These are phyloP conservation scores for Trypanosomatidae sp. DNA, from an alignment of 208 protist species.

Conservation along the genomic window DNA sequence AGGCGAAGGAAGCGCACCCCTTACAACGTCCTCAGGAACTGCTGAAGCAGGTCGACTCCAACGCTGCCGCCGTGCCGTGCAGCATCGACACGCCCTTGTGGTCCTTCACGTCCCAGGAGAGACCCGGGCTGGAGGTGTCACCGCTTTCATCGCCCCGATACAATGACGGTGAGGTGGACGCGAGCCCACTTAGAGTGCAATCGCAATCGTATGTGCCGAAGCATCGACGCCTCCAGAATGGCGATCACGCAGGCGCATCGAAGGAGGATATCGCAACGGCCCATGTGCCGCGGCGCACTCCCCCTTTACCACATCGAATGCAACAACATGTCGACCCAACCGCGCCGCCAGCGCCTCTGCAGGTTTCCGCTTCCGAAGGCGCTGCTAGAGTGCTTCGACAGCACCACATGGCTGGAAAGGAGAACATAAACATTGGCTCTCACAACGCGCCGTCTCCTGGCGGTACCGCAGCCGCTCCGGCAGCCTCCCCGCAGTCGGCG, in stretches of 20 bases:
- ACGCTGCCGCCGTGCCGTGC: background rate
- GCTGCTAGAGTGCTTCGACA: background rate
- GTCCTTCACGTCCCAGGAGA: background rate
- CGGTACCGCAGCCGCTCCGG: background rate
- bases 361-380: background rate
- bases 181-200: conserved; percentile 22
- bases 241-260: background rate
- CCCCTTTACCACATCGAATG: background rate
- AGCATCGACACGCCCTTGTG: background rate
- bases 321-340: background rate
- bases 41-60: conserved; percentile 10
- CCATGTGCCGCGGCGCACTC: background rate
- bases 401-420: background rate
- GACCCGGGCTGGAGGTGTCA: background rate
- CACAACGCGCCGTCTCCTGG: too few species aligned
- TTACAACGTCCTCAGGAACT: conserved; percentile 13
- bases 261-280: background rate
- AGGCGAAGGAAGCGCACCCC: conserved; percentile 6
- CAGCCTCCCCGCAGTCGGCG: background rate
- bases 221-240: background rate
- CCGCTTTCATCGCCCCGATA: background rate
- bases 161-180: conserved; percentile 3
- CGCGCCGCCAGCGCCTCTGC: too few species aligned
- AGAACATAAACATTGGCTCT: background rate
- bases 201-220: conserved; percentile 21